phyloP scores from a whole-genome alignment of 306 rosid species.

The Dryas octopetala region DNA sequence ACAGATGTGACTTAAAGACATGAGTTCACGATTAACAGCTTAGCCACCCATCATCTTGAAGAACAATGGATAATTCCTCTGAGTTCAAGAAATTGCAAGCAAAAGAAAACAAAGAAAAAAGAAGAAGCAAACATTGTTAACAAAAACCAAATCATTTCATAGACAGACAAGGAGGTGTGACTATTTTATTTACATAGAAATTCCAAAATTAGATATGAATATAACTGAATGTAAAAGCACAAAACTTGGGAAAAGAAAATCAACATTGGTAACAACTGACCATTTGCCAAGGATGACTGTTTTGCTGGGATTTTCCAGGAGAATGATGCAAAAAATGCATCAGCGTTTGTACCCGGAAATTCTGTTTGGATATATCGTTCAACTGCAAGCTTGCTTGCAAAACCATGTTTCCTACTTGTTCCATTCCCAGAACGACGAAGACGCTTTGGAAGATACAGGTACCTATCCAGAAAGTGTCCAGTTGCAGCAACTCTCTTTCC shows the following conservation, averaged over 20 bases:
- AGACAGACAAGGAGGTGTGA: background rate
- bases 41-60: background rate
- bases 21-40: background rate
- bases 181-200: background rate
- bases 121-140: background rate
- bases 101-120: background rate
- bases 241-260: background rate
- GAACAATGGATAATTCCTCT: background rate
- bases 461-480: conserved; percentile 73
- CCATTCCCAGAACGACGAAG: conserved; percentile 19
- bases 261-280: conserved; percentile 30
- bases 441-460: conserved; percentile 61
- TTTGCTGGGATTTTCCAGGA: conserved; percentile 75
- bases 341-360: conserved; percentile 46
- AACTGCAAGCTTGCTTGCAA: conserved; percentile 74
- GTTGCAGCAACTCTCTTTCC: conserved; percentile 54
- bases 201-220: background rate
- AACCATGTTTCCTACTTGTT: conserved; percentile 28
- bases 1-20: background rate
- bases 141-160: background rate
- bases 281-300: conserved; percentile 31
- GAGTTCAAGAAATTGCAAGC: background rate
- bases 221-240: background rate
- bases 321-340: conserved; percentile 65
- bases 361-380: conserved; percentile 50